phyloP scores from a whole-genome alignment of 805 yeast species.

The Saturnispora kantuleensis region DNA sequence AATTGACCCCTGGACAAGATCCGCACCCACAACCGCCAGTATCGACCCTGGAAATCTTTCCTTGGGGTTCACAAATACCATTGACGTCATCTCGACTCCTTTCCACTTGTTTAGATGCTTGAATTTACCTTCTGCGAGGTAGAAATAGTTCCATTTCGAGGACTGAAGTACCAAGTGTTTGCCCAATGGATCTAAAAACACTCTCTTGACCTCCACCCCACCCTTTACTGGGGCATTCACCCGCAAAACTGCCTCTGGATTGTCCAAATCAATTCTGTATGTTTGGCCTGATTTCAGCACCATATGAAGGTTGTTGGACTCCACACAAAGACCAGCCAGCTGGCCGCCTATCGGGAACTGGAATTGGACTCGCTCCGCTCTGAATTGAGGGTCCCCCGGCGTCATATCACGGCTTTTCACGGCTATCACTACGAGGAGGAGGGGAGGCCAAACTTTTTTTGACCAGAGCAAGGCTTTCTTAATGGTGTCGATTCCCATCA shows the following conservation, averaged over 20 bases:
- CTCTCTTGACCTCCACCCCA: conserved; percentile 21
- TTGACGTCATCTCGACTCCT: conserved; percentile 33
- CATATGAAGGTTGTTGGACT: conserved; percentile 45
- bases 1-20: too few relatives aligned
- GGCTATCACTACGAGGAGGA: not conserved
- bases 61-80: conserved; percentile 28
- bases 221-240: conserved; percentile 23
- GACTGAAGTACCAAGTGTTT: conserved; percentile 43
- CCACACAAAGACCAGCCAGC: conserved; percentile 43
- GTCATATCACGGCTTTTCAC: not conserved
- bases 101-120: conserved; percentile 38
- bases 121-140: conserved; percentile 32
- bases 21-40: too few relatives aligned
- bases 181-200: conserved; percentile 45
- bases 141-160: conserved; percentile 35
- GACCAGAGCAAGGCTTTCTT: not conserved
- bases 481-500: conserved; percentile 76
- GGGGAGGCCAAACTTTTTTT: not conserved
- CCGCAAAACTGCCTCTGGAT: conserved; percentile 48
- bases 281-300: conserved; percentile 43
- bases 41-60: too few relatives aligned
- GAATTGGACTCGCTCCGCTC: conserved; percentile 26
- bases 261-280: conserved; percentile 56
- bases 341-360: conserved; percentile 25
- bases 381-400: conserved; percentile 10